Conservation (phyloP, 257 asterid genomes). For the Cruciata laevipes region DNA sequence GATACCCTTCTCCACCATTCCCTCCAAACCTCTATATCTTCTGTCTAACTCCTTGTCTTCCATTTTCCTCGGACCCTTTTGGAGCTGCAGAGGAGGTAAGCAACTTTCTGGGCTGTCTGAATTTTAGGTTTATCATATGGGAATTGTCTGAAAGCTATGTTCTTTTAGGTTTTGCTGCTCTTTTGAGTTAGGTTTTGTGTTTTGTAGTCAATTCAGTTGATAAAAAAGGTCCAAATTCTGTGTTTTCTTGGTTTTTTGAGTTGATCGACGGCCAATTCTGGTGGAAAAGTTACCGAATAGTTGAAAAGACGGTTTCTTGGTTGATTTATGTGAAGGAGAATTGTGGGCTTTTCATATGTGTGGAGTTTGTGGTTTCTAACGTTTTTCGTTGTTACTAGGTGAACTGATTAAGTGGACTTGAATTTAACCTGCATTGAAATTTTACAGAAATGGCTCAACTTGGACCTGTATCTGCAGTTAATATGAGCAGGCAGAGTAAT, state of each 20-base stretch:
- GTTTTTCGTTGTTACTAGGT: background rate
- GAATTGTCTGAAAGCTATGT: background rate
- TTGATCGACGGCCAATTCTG: background rate
- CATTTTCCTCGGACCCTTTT: background rate
- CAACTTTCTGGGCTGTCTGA: constrained; percentile 3
- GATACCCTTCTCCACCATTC: background rate
- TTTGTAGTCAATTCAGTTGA: background rate
- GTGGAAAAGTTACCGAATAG: background rate
- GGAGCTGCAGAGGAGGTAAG: background rate
- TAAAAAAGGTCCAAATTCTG: background rate
- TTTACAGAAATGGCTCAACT: constrained; percentile 50
- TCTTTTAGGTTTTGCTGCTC: background rate
- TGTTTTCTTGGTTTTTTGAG: background rate
- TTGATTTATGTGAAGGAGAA: background rate
- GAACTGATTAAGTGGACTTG: background rate
- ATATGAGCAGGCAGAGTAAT: constrained; percentile 44
- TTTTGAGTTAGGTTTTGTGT: background rate
- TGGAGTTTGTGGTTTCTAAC: background rate
- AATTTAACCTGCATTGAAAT: constrained; percentile 16
- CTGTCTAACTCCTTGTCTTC: background rate
- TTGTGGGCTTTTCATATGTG: background rate
- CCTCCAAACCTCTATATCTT: constrained; percentile 1
- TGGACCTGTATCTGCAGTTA: constrained; percentile 76
- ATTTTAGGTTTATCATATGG: background rate
- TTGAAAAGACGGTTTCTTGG: background rate